Evolutionary conservation across 2,329 filamentous ascomycete species (phyloP), one percentile per base, ranked within the genome.

Genomic region (Phyllosticta citriasiana): DNA sequence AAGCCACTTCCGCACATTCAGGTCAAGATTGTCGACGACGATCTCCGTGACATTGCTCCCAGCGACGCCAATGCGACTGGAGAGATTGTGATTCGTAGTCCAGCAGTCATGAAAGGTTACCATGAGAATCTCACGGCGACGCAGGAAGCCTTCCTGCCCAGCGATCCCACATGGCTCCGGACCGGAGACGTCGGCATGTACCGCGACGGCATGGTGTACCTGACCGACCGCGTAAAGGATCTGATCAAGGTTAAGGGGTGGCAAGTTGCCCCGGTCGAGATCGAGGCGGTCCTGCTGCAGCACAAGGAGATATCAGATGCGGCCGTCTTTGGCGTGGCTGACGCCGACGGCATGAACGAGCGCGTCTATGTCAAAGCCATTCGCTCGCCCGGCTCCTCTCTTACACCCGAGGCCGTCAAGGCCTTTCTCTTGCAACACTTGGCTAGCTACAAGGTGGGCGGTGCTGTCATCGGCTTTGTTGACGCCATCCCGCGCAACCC

Each of bases 11-110:
- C 64, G 1, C 63, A 63, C 47, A 40, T 64, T 12, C 63, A 66
- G 24, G 59, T 63, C 26, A 66, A 65, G 40, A 27, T 65, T 10
- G 35, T 66, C 4, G 62, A 65, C 53, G 62, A 65, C 2, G 40
- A 59, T 16, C 25, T 47, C 16, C 35, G 57, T n/a, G 57, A 59
- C 14, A 27, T 58, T 9, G 24, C 19, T 9, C n/a, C 51, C n/a
- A n/a, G 35, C 5, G 57, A 27, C 25, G 12, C 16, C 16, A 60
- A 52, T 19, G 47, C 9, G 24, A 30, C 14, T 33, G 33, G n/a
- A 14, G 33, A 50, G 14, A 33, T 24, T n/a, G 54, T 53, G 25
- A 47, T 57, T 50, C 54, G 19, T 12, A 26, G 35, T 51, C 35
- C 22, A 12, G 52, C 19, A 14, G 22, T 22, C n/a, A 26, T 50